phyloP scores from a whole-genome alignment of 805 yeast genomes.

The Yamadazyma paraphyllophila region DNA sequence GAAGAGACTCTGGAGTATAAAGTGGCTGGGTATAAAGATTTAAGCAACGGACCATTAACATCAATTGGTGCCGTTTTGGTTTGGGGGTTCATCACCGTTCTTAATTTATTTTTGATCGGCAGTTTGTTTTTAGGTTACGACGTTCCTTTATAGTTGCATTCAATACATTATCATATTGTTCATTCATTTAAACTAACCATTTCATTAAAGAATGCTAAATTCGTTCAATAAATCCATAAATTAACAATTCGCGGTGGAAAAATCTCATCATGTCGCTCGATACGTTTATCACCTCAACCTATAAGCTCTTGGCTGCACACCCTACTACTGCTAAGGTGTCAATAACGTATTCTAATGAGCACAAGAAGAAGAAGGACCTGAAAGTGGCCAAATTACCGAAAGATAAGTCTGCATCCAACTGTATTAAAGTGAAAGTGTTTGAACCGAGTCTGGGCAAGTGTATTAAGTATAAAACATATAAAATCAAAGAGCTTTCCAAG shows the following conservation, averaged over 20 bases:
- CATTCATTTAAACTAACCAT: background rate
- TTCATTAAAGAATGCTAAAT: background rate
- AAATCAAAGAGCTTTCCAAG: slow-evolving; percentile 71
- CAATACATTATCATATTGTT: background rate
- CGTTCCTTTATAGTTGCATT: slow-evolving; percentile 20
- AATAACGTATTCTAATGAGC: slow-evolving; percentile 34
- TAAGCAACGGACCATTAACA: slow-evolving; percentile 63
- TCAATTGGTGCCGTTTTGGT: slow-evolving; percentile 54
- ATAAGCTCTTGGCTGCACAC: slow-evolving; percentile 33
- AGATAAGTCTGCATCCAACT: slow-evolving; percentile 25
- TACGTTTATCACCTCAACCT: slow-evolving; percentile 11
- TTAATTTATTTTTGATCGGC: slow-evolving; percentile 68
- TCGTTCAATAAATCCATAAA: background rate
- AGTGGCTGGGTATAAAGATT: slow-evolving; percentile 48
- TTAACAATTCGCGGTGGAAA: background rate
- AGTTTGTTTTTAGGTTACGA: slow-evolving; percentile 28
- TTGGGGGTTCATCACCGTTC: slow-evolving; percentile 69
- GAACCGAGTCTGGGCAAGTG: slow-evolving; percentile 66
- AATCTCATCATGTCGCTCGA: slow-evolving; percentile 9
- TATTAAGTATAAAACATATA: slow-evolving; percentile 55
- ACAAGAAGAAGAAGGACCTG: slow-evolving; percentile 22
- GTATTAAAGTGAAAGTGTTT: slow-evolving; percentile 56
- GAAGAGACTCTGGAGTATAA: background rate
- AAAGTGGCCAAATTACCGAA: slow-evolving; percentile 10
- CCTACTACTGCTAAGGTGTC: slow-evolving; percentile 36